Base-by-base conservation (phyloP, 2,329 filamentous ascomycete genomes). In the Lizonia empirigonia region DNA sequence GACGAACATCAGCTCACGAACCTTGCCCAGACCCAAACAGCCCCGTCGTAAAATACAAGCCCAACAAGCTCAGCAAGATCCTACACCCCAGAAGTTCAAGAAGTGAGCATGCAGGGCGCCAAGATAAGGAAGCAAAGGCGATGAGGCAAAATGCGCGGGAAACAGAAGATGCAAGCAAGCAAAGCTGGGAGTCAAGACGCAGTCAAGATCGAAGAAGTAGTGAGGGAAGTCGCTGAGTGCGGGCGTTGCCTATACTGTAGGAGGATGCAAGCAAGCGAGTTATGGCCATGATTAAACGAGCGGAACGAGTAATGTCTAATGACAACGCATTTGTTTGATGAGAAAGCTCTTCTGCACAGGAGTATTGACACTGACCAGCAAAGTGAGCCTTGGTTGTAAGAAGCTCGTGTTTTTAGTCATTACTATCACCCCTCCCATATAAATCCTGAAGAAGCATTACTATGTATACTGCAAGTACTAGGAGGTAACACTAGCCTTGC, bases 21-120 rank as follows among this genome's bases (percentile, higher is more conserved):
- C 15, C 7, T 9, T 19, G 8, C 16, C 16, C 23, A 53, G 50
- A 53, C 4, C 40, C 50, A 16, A 53, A 53, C 35, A 53, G 29
- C 29, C 50, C 50, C 7, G 50, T 53, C 6, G 19, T 44, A n/a
- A 44, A 32, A 7, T 53, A 53, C 32, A 53, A 53, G 9, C 50
- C 50, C 7, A 24, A 27, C 19, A 53, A 44, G 32, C 34, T 53
- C 23, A 49, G 39, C 23, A 53, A 27, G 13, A 5, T 53, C 2
- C 29, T 53, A 15, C 50, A 53, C 20, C 50, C 50, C n/a, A 33
- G 39, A 18, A 53, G 38, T 20, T 48, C 44, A 19, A 42, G 27
- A 20, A 39, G 50, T 22, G 39, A 48, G 15, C 20, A 47, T 33
- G 50, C 39, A 23, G 44, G 44, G 6, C 34, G 44, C 7, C 38